phyloP scores from a whole-genome alignment of 129 eudicot species.

The Cynara cardunculus region DNA sequence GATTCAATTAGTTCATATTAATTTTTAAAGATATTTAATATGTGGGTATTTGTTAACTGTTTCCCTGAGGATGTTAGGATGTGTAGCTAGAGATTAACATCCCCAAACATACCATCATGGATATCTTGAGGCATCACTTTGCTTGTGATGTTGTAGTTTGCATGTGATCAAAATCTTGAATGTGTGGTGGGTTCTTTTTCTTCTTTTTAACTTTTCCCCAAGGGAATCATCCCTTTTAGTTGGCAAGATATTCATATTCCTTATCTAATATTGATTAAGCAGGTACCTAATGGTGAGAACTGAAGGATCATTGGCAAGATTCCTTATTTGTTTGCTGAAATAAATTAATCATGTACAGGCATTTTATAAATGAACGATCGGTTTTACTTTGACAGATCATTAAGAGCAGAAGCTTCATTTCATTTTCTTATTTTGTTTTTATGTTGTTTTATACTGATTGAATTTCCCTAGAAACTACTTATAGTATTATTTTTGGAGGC shows the following conservation, averaged over 20 bases:
- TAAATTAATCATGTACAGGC: background rate
- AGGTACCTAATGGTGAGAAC: background rate
- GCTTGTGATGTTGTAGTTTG: background rate
- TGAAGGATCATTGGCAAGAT: background rate
- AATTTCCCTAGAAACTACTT: too few species aligned
- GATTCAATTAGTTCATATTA: background rate
- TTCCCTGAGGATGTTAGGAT: background rate
- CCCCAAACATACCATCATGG: background rate
- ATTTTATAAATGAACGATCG: background rate
- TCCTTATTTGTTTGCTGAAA: background rate
- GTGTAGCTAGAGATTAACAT: background rate
- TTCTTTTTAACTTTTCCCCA: background rate
- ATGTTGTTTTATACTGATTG: too few species aligned
- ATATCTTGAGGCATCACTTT: background rate
- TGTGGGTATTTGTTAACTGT: background rate
- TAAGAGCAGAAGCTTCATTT: background rate
- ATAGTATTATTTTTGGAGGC: too few species aligned
- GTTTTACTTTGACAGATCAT: background rate
- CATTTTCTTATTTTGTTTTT: background rate
- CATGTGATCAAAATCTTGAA: background rate
- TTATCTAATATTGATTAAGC: background rate
- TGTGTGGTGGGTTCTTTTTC: background rate
- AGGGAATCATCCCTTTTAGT: background rate
- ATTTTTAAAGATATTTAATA: too few species aligned
- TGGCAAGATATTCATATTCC: background rate